A percentile compares a stretch with the other conserved stretches of the same genome.
Evolutionary conservation across 129 eudicot species (phyloP).

Genomic region (Pulicaria dysenterica): DNA sequence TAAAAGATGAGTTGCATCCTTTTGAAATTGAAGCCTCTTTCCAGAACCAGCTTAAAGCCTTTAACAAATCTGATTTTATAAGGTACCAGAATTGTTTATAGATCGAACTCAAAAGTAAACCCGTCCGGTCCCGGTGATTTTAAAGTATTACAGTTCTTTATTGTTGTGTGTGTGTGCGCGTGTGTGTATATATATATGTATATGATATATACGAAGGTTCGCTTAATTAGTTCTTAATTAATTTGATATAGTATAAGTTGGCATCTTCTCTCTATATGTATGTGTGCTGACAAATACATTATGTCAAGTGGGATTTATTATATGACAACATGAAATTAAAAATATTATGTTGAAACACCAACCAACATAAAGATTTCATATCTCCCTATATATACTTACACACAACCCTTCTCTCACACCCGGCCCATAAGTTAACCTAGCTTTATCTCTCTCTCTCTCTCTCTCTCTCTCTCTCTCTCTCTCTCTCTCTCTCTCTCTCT

Average conservation of each 20-base stretch:
- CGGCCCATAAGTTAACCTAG: conserved; percentile 2
- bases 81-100: too few relatives aligned
- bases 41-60: too few relatives aligned
- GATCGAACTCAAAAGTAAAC: too few relatives aligned
- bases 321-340: conserved; percentile 36
- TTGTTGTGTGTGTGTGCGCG: too few relatives aligned
- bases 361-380: conserved; percentile 26
- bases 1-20: too few relatives aligned
- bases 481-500: conserved; percentile 30
- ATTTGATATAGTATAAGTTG: conserved; percentile 32
- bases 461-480: conserved; percentile 29
- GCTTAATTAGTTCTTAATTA: conserved; percentile 49
- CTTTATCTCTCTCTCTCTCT: conserved; percentile 16
- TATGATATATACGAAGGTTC: conserved; percentile 57
- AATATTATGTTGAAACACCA: conserved; percentile 33
- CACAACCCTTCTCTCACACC: conserved; percentile 29
- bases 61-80: too few relatives aligned
- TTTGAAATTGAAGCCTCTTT: too few relatives aligned
- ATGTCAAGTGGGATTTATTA: conserved; percentile 37
- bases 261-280: conserved; percentile 19
- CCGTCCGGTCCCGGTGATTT: too few relatives aligned
- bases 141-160: too few relatives aligned
- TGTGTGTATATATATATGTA: too few relatives aligned
- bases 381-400: conserved; percentile 47
- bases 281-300: background rate